Percentiles rank a stretch among this genome's conserved stretches.
These are phyloP conservation scores for Peterozyma toletana DNA, from an alignment of 805 yeast species.

Conservation along the genomic window DNA sequence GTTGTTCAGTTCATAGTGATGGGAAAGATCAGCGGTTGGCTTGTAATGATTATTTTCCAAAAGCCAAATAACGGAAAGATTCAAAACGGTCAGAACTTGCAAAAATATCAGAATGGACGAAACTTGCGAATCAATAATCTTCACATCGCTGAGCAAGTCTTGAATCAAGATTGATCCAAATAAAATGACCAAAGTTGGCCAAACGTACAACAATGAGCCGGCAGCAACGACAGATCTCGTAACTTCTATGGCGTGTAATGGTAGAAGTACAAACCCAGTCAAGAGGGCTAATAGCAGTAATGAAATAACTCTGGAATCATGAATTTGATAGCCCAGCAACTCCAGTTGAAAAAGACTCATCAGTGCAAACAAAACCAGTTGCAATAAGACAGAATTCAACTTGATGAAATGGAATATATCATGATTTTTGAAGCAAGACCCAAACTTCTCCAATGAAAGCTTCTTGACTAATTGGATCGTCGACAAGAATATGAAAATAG, in stretches of 20 bases:
- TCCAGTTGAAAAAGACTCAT: too few species aligned
- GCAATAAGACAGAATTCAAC: neutral
- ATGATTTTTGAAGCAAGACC: neutral
- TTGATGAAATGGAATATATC: neutral
- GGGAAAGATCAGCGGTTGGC: slow-evolving; percentile 9
- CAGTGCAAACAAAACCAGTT: neutral
- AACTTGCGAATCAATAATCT: neutral
- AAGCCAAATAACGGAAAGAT: neutral
- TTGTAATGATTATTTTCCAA: slow-evolving; percentile 2
- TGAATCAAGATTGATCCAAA: neutral
- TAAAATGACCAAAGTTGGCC: neutral
- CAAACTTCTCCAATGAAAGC: neutral
- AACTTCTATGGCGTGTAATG: neutral
- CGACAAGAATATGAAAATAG: neutral
- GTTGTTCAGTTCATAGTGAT: slow-evolving; percentile 9
- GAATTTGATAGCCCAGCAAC: too few species aligned
- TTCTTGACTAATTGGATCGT: neutral
- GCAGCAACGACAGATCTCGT: neutral
- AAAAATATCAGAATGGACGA: neutral
- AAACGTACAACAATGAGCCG: neutral
- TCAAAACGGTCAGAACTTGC: neutral
- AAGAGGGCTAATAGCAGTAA: neutral
- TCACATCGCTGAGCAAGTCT: neutral
- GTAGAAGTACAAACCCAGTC: neutral
- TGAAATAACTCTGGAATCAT: too few species aligned